Evolutionary conservation across 495 filamentous ascomycete genomes (phyloP), one percentile per base, ranked within the genome.

Genomic region (Talaromyces thailandensis): DNA sequence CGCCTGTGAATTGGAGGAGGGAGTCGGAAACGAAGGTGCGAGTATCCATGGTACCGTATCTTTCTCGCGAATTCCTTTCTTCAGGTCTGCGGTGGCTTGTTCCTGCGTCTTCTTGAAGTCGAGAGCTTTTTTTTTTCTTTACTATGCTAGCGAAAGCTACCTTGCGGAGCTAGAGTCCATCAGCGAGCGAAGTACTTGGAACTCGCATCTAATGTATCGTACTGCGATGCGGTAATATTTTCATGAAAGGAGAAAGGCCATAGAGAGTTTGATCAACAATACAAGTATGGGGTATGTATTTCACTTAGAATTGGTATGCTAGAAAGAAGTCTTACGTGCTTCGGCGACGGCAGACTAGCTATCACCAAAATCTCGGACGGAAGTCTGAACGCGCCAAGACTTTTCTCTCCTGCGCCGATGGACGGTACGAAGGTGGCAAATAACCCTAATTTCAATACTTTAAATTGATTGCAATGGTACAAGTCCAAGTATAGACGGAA

Each of bases 1-100:
- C 85, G 65, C 83, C 83, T 56, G 84, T 80, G 23, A 87, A 74
- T 37, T 75, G 77, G 58, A 79, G 70, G 56, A 80, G 75, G 24
- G 74, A 74, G 57, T 80, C 76, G 16, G 77, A 80, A n/a, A 80
- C 70, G 58, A 79, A 80, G 6, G 71, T 74, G 58, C 74, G 73
- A 63, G 75, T 69, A 31, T 78, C 75, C 77, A 79, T 79, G 16
- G 51, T 71, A 63, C 14, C 16, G 61, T 29, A 60, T 32, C 32
- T 21, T 58, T 29, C 32, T 16, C 14, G 3, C 9, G 9, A 16
- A 4, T 16, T 16, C 35, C 35, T 40, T 7, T n/a, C n/a, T 5
- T 7, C 1, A 11, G 2, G n/a, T 58, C 4, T 53, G 6, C 50
- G n/a, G 9, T 2, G 18, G n/a, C 25, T 52, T 52, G 21, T 23